Evolutionary conservation across 2,329 filamentous ascomycete genomes (phyloP), one percentile per base, ranked within the genome.

Genomic region (Claviceps cyperi): DNA sequence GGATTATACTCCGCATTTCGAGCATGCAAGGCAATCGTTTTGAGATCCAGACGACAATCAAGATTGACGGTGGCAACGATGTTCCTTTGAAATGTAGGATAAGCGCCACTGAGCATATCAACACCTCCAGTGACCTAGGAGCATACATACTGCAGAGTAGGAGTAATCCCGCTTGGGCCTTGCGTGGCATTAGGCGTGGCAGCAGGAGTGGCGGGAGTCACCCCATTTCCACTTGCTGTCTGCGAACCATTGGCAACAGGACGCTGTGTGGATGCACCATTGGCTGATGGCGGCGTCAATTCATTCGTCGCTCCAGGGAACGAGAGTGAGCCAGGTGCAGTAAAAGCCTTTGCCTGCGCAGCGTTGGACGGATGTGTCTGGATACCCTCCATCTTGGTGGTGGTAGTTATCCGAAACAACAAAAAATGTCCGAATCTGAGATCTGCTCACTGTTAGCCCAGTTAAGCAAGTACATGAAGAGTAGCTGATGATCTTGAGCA

Each of bases 41-140:
- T 97, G 59, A 98, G 78, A 67, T 98, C 92, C 72, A 97, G 75
- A 60, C 91, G 90, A 73, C 91, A 96, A 75, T 94, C 88, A 64
- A 97, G 79, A 70, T 97, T 97, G 75, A 97, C 92, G 60, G 92
- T 98, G 59, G 92, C 91, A 70, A 97, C 91, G 73, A 97, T 95
- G 75, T 97, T 96, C 83, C 88, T 94, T 88, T 53, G 64, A 38
- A 15, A 28, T 55, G 63, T 60, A 59, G 67, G 65, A 74, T 80
- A 71, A 80, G 77, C 71, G 68, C 72, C 72, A 64, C 62, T 65
- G 59, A 66, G 61, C 62, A 65, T 54, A 6, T 55, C 53, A 55
- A 54, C 55, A 59, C 50, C n/a, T 36, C 46, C 52, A 46, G 24
- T 56, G 57, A 64, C 56, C 61, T 60, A 64, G 58, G 55, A 82